Evolutionary conservation across 176 grass and related monocot species (phyloP), one percentile per base, ranked within the genome.

Genomic region (Tillandsia leiboldiana): DNA sequence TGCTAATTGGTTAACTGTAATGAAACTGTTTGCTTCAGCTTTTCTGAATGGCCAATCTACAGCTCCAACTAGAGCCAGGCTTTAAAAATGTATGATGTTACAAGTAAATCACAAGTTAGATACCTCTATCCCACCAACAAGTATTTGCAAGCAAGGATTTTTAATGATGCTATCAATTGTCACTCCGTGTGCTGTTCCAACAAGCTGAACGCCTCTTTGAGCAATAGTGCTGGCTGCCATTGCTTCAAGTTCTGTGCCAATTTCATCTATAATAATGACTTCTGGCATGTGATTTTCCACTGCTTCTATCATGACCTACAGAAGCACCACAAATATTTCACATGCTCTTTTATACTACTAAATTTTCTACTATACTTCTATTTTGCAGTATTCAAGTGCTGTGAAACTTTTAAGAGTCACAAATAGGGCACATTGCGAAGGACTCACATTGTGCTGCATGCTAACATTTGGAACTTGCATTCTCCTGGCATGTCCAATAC

Each of bases 241-340:
- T 70, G 94, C 94, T 84, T 97, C 89, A 58, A 83, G 94, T 81
- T 97, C 94, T 50, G 94, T 97, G 49, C 94, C 89, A 67, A 97
- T 97, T 76, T 97, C 94, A 87, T 97, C 93, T 26, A 97, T 97
- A 26, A 97, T 86, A 76, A 97, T 97, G 49, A 97, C 94, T 85
- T 97, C 94, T 0, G 94, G 94, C 94, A 97, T 97, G 79, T 97
- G 94, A 79, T 97, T 97, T 82, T 97, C 94, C 72, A 97, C 94
- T 52, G 94, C 94, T 83, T 97, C 89, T 57, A 92, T 97, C 94
- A 97, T 97, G 53, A 96, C 80, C 92, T 96, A 57, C 10, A 73
- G 27, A 79, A 75, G 27, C 74, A 77, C 26, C 15, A 64, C 52
- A 58, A 23, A 23, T 61, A 9, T 61, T 17, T 61, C 22, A 61